Evolutionary conservation across 2,329 filamentous ascomycete genomes (phyloP), one percentile per base, ranked within the genome.

Genomic region (Phialophora verrucosa): DNA sequence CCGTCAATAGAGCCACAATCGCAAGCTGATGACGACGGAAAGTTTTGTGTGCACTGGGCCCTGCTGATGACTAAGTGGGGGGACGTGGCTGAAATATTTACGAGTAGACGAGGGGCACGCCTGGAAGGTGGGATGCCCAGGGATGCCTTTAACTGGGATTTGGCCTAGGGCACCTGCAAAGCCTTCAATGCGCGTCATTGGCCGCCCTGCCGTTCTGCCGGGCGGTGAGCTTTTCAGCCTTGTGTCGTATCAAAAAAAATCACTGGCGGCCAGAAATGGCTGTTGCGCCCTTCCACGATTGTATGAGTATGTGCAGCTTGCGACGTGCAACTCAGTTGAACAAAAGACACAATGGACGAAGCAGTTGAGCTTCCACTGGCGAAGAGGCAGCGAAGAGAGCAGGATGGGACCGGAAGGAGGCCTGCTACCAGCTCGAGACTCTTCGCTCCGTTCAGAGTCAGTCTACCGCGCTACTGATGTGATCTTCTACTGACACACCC

Each of bases 391-490:
- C 93, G 90, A 81, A 81, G 88, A 65, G 79, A 82, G 69, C 78
- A 75, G 64, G 12, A 49, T 20, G 23, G 51, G 17, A 73, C 76
- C 63, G 80, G 79, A 67, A 78, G 74, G 71, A 79, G 53, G 74
- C 78, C 71, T 68, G 78, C 70, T 68, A 80, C 81, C 74, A 84
- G 85, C 63, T 96, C 93, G 11, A 87, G 88, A 76, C 92, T 98
- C 72, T 98, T 99, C 83, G 91, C 93, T 73, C 94, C 95, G 1
- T 98, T 94, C 81, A 84, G 95, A 78, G 93, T 96, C 53, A 55
- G 53, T 35, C 29, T 11, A 4, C 20, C 35, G 17, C 17, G 12
- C 38, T n/a, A 20, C 38, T 44, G 17, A n/a, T 42, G 14, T 17
- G 8, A n/a, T 44, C 38, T 44, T 44, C 38, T 20, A 63, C 29